A percentile compares a stretch with the other conserved stretches of the same genome.
Evolutionary conservation across 1,139 yeast species (phyloP).

Genomic region (Entelexis paramagnoliae): DNA sequence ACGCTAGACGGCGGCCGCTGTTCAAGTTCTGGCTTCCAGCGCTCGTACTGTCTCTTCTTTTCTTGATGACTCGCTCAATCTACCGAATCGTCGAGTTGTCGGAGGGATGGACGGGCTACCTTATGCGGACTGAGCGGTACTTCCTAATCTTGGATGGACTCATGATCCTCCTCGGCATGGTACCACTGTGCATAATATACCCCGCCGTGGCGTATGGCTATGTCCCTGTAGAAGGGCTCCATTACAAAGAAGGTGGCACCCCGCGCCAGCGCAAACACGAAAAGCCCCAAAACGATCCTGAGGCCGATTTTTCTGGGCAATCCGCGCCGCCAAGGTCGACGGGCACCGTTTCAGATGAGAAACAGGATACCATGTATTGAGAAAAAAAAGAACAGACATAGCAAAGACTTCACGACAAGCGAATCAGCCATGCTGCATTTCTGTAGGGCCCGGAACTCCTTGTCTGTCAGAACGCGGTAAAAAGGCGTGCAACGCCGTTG

Average conservation of each 20-base stretch:
- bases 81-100: constrained; percentile 73
- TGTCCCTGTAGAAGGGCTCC: constrained; percentile 23
- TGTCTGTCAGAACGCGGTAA: too few species aligned
- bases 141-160: constrained; percentile 69
- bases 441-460: too few species aligned
- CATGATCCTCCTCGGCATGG: constrained; percentile 46
- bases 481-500: too few species aligned
- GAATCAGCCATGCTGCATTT: too few species aligned
- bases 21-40: constrained; percentile 23
- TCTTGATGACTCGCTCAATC: constrained; percentile 60
- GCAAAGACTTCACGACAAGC: too few species aligned
- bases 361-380: not conserved
- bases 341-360: not conserved
- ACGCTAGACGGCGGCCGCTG: constrained; percentile 33
- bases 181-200: constrained; percentile 45
- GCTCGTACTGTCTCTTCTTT: constrained; percentile 32
- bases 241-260: constrained; percentile 7
- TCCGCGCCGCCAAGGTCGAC: not conserved
- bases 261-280: not conserved
- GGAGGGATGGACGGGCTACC: constrained; percentile 65
- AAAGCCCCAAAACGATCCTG: not conserved
- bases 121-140: constrained; percentile 61
- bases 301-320: not conserved
- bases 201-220: constrained; percentile 42
- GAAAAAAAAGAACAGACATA: too few species aligned